Evolutionary conservation across 2,329 filamentous ascomycete genomes (phyloP).

Genomic region (Phaeoacremonium minimum): DNA sequence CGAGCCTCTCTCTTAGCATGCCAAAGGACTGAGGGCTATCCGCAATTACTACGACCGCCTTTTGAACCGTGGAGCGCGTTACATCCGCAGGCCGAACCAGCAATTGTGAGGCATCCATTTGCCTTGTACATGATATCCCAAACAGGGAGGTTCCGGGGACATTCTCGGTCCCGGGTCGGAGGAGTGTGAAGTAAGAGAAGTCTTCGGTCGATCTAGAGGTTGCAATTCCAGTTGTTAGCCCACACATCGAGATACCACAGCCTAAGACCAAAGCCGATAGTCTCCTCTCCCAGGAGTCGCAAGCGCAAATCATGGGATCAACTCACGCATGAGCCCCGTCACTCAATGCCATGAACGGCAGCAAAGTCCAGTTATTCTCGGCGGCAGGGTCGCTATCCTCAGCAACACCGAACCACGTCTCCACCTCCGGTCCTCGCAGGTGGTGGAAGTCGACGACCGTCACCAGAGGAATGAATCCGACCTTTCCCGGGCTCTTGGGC

Average conservation of each 20-base stretch:
- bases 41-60: slow-evolving; percentile 92
- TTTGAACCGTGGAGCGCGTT: slow-evolving; percentile 95
- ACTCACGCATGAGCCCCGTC: slow-evolving; percentile 91
- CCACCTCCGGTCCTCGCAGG: slow-evolving; percentile 85
- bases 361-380: slow-evolving; percentile 83
- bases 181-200: slow-evolving; percentile 96
- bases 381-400: slow-evolving; percentile 73
- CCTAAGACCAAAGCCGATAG: too few species aligned
- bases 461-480: slow-evolving; percentile 62
- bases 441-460: slow-evolving; percentile 83
- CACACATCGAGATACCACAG: too few species aligned
- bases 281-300: too few species aligned
- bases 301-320: neutral
- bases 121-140: slow-evolving; percentile 90
- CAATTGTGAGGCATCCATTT: slow-evolving; percentile 76
- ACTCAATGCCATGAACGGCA: slow-evolving; percentile 95
- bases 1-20: slow-evolving; percentile 82
- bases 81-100: slow-evolving; percentile 80
- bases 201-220: slow-evolving; percentile 87
- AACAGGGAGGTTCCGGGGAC: slow-evolving; percentile 77
- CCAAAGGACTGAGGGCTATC: slow-evolving; percentile 88
- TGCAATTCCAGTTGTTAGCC: too few species aligned
- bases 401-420: slow-evolving; percentile 78
- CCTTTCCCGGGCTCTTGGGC: slow-evolving; percentile 9
- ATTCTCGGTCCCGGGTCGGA: slow-evolving; percentile 52